Base-by-base conservation (phyloP, 345 rosid species). In the Noccaea bulbosa region DNA sequence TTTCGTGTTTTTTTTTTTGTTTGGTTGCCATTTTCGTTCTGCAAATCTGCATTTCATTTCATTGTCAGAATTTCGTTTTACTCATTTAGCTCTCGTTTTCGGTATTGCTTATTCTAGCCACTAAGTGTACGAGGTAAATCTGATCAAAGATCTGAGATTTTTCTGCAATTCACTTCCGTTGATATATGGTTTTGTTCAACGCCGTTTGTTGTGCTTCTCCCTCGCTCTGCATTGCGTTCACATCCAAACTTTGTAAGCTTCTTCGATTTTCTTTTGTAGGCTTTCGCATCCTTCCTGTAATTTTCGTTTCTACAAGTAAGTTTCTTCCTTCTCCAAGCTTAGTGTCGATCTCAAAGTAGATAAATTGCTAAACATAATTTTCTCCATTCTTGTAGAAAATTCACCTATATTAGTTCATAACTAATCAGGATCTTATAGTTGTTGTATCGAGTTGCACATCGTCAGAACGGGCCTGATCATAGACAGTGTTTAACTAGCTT, bases 121-220 rank as follows among this genome's bases (percentile, higher is more conserved):
- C 22, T 20, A 20, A 20, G 22, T 20, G 22, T 20, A 20, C 1
- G 22, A 20, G 22, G 22, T 20, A 20, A 1, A 1, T 20, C 66
- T 32, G 32, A 32, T 45, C 41, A 62, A 62, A 46, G 54, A 62
- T 46, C 53, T 62, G 67, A 0, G 40, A 9, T 44, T 61, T 43
- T 7, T 27, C 52, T 7, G 0, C 67, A 7, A 9, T 32, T 32
- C 24, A 62, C 52, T 30, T 44, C 20, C 6, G 12, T 61, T 62
- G 52, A 45, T 62, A 40, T 45, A 54, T 12, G 60, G 60, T 14
- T 33, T 54, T 33, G 12, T 17, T 14, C 38, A 40, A 20, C 22
- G 22, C 22, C 22, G 22, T 20, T 20, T 20, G 22, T 20, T 20
- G 1, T 20, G 22, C 22, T 1, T 20, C 22, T 20, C 22, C 22